Conservation (phyloP, 306 rosid genomes). For the Vicia villosa region DNA sequence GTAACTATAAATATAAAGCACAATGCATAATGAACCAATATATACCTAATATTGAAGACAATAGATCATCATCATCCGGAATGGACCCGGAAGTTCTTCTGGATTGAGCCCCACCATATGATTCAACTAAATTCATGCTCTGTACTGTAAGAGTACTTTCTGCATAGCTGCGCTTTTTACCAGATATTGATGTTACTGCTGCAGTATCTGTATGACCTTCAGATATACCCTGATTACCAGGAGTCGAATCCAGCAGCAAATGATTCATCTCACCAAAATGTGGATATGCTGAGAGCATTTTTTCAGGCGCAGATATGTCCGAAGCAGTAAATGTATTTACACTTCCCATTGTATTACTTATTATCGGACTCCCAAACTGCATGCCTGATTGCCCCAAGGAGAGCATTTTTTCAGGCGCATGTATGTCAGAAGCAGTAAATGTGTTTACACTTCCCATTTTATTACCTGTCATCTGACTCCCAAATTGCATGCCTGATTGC, state of each 20-base stretch:
- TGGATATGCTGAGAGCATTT: slow-evolving; percentile 37
- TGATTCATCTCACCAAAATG: slow-evolving; percentile 48
- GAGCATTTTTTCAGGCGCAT: too few relatives aligned
- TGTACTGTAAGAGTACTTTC: slow-evolving; percentile 80
- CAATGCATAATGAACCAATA: slow-evolving; percentile 23
- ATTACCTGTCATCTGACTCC: too few relatives aligned
- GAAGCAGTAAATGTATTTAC: too few relatives aligned
- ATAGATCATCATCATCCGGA: slow-evolving; percentile 94
- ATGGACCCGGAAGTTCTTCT: slow-evolving; percentile 64
- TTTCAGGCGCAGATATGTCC: too few relatives aligned
- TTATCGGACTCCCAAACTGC: too few relatives aligned
- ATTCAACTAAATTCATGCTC: slow-evolving; percentile 69
- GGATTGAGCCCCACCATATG: slow-evolving; percentile 62
- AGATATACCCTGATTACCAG: slow-evolving; percentile 50
- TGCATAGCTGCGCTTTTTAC: slow-evolving; percentile 82
- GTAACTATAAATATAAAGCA: slow-evolving; percentile 3
- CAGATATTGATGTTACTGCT: slow-evolving; percentile 48
- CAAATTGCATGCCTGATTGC: too few relatives aligned
- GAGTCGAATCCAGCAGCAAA: slow-evolving; percentile 63
- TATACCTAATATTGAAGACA: slow-evolving; percentile 97
- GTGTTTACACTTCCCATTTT: too few relatives aligned
- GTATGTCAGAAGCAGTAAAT: too few relatives aligned
- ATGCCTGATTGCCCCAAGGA: too few relatives aligned
- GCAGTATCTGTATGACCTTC: slow-evolving; percentile 48
- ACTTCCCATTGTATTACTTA: too few relatives aligned